Base-by-base conservation (phyloP, 306 rosid genomes). In the Pyrus communis region DNA sequence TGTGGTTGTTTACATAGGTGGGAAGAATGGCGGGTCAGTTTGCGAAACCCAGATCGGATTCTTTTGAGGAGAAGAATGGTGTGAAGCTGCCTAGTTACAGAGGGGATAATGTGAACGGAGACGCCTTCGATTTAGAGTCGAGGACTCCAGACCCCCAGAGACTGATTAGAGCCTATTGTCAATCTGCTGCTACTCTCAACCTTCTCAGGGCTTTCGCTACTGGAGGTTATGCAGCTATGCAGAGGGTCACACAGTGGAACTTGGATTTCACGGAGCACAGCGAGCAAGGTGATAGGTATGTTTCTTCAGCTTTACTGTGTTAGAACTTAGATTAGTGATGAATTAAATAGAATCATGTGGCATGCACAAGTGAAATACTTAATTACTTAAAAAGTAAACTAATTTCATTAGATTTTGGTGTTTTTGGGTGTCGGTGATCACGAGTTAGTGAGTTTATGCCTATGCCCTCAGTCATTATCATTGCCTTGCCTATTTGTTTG, bases 11-110 rank as follows among this genome's bases (percentile, higher is more conserved):
- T 81, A 45, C 51, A 45, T 75, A 95, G 99, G 97, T 95, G 59
- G 99, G 99, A 13, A 86, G 99, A 85, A 92, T 95, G 99, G 99
- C 99, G 40, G 98, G 98, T 64, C 98, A 95, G 73, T 95, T 95
- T 79, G 98, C 98, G 9, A 95, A 92, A 81, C 99, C 99, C 22
- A 91, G 99, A 82, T 95, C 99, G 51, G 99, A 95, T 0, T 3
- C 82, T 7, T 95, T 92, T n/a, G 99, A 95, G 85, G 99, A 89
- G 93, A 88, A 88, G 75, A 21, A 95, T 43, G 99, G 99, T 18
- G 91, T 92, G 71, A 95, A 90, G 90, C 87, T 95, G 60, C 99
- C 99, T 8, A 95, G 99, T 83, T 95, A 95, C 90, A 86, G 99
- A 81, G 99, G 99, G 5, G 99, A 95, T 77, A 95, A 95, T 81